A percentile compares a stretch with the other conserved stretches of the same genome.
Evolutionary conservation across 148 eudicot species (phyloP).

Genomic region (Tetragonia tetragonoides): DNA sequence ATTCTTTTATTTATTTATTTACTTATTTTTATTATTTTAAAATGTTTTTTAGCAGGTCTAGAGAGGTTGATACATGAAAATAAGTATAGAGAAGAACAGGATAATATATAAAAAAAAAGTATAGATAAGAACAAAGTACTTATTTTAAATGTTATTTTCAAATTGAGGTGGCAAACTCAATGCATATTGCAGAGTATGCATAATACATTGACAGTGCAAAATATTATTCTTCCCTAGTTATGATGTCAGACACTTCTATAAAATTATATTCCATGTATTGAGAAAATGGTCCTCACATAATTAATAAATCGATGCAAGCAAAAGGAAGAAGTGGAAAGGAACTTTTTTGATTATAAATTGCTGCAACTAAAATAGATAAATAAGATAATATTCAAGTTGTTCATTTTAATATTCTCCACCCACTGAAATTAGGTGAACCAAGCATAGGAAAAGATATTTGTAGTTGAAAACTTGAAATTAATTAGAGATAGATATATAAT

Average conservation of each 20-base stretch:
- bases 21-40: no score
- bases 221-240: conserved; percentile 11
- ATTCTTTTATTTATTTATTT: no score
- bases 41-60: no score
- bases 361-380: not conserved
- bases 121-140: conserved; percentile 18
- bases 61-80: not conserved
- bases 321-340: conserved; percentile 15
- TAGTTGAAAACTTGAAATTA: no score
- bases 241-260: not conserved
- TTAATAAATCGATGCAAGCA: conserved; percentile 8
- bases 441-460: not conserved
- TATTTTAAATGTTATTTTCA: conserved; percentile 16
- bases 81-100: no score
- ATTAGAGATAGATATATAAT: not conserved
- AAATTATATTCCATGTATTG: not conserved
- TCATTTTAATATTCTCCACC: not conserved
- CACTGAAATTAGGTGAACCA: conserved; percentile 12
- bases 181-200: not conserved
- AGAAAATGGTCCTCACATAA: conserved; percentile 17
- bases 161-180: conserved; percentile 25
- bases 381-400: conserved; percentile 15
- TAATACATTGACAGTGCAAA: conserved; percentile 4
- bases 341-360: conserved; percentile 17
- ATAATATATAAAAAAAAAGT: no score